These are phyloP conservation scores for Theobroma grandiflorum DNA, from an alignment of 441 rosid species.

Conservation along the genomic window DNA sequence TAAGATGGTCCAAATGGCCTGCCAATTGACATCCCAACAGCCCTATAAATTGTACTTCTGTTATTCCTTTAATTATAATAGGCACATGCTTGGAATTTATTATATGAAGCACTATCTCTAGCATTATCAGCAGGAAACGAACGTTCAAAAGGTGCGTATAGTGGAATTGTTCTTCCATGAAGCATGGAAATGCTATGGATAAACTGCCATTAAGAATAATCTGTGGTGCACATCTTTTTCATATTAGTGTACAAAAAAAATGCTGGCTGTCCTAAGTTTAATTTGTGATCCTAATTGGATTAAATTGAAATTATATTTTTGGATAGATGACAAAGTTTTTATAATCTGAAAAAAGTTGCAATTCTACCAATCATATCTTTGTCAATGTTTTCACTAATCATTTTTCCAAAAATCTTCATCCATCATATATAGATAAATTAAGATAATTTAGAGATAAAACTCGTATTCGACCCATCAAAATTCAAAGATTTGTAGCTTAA, in stretches of 20 bases:
- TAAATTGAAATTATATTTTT: no score
- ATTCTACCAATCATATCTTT: no score
- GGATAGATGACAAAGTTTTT: no score
- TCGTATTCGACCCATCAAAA: no score
- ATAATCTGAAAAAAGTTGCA: no score
- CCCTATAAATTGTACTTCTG: slow-evolving; percentile 7
- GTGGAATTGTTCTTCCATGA: slow-evolving; percentile 36
- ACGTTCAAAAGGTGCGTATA: not conserved
- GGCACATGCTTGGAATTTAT: slow-evolving; percentile 23
- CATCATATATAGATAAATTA: no score
- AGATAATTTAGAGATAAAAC: no score
- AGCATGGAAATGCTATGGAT: slow-evolving; percentile 34
- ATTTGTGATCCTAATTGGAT: not conserved
- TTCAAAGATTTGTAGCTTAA: no score
- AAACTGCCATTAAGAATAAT: slow-evolving; percentile 4
- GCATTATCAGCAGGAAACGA: not conserved
- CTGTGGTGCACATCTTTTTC: not conserved
- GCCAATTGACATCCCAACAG: slow-evolving; percentile 17
- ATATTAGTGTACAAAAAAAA: slow-evolving; percentile 10
- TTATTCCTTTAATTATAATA: not conserved
- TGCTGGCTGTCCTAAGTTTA: not conserved
- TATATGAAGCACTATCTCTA: not conserved
- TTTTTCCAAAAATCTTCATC: no score
- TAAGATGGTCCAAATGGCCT: slow-evolving; percentile 2
- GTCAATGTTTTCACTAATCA: no score